phyloP scores from a whole-genome alignment of 1,139 yeast genomes.

The Suhomyces atakaporum region DNA sequence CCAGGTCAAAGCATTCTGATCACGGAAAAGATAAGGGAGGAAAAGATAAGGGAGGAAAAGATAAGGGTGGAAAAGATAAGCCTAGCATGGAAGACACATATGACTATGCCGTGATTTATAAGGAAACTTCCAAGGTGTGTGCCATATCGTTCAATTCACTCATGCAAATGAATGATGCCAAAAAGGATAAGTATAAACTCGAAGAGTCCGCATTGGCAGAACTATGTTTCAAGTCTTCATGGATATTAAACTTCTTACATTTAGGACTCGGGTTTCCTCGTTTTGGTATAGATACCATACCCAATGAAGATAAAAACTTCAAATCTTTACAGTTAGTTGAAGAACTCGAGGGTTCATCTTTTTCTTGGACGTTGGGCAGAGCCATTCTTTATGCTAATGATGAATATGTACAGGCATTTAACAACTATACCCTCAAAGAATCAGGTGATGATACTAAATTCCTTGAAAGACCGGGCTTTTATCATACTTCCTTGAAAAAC shows the following conservation, averaged over 20 bases:
- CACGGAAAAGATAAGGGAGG: slow-evolving; percentile 1
- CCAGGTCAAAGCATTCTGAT: too few relatives aligned
- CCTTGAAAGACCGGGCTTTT: slow-evolving; percentile 40
- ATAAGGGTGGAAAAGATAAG: neutral
- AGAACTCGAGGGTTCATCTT: slow-evolving; percentile 61
- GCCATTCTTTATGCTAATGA: slow-evolving; percentile 65
- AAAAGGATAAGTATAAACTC: slow-evolving; percentile 31
- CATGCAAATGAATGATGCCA: slow-evolving; percentile 36
- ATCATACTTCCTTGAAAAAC: slow-evolving; percentile 50
- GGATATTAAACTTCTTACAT: slow-evolving; percentile 71
- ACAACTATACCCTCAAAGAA: slow-evolving; percentile 24
- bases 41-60: neutral
- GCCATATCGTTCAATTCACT: slow-evolving; percentile 42
- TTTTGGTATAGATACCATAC: slow-evolving; percentile 45
- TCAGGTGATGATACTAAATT: neutral
- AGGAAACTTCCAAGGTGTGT: slow-evolving; percentile 51
- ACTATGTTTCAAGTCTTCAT: slow-evolving; percentile 47
- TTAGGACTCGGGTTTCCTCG: slow-evolving; percentile 74
- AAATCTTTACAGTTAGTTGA: slow-evolving; percentile 64
- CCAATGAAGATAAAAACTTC: slow-evolving; percentile 28
- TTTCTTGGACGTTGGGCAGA: slow-evolving; percentile 84
- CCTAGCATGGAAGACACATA: slow-evolving; percentile 19
- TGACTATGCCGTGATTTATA: slow-evolving; percentile 43
- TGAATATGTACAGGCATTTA: slow-evolving; percentile 43
- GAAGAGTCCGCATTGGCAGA: slow-evolving; percentile 24